A percentile compares a stretch with the other conserved stretches of the same genome.
phyloP scores from a whole-genome alignment of 352 stramenopile genomes.

The Phytopythium sindhum region DNA sequence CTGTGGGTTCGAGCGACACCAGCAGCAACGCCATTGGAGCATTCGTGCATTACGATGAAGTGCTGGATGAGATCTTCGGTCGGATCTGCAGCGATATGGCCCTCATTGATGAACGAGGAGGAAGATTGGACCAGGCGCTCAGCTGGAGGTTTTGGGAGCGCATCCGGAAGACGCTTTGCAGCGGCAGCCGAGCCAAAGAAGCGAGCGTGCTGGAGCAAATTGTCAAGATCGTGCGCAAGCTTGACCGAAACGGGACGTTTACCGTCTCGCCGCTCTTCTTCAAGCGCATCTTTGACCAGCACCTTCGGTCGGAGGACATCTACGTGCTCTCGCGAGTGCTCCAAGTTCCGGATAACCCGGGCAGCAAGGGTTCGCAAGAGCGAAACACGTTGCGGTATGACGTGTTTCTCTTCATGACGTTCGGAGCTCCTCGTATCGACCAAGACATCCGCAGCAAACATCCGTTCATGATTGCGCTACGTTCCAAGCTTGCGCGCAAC shows the following conservation, averaged over 20 bases:
- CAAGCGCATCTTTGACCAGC: slow-evolving; percentile 44
- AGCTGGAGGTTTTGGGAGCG: slow-evolving; percentile 35
- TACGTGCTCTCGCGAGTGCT: slow-evolving; percentile 22
- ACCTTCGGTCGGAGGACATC: slow-evolving; percentile 35
- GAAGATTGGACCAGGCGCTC: slow-evolving; percentile 12
- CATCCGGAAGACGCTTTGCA: slow-evolving; percentile 34
- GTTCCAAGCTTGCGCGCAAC: slow-evolving; percentile 17
- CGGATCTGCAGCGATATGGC: neutral
- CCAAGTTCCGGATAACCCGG: neutral
- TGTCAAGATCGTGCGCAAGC: slow-evolving; percentile 48
- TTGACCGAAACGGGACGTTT: slow-evolving; percentile 32
- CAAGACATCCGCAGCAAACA: neutral
- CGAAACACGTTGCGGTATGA: slow-evolving; percentile 35
- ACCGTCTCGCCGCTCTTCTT: slow-evolving; percentile 37
- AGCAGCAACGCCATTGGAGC: neutral
- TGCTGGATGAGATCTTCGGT: slow-evolving; percentile 39
- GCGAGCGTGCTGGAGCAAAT: slow-evolving; percentile 41
- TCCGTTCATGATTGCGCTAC: slow-evolving; percentile 6
- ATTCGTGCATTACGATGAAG: slow-evolving; percentile 31
- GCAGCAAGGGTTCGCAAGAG: neutral
- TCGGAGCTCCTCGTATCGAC: neutral
- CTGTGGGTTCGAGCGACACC: neutral
- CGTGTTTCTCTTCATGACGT: slow-evolving; percentile 29
- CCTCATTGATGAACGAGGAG: neutral
- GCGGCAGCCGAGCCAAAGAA: slow-evolving; percentile 14